These are phyloP conservation scores for Starmerella riodocensis DNA, from an alignment of 805 yeast species.

Conservation along the genomic window DNA sequence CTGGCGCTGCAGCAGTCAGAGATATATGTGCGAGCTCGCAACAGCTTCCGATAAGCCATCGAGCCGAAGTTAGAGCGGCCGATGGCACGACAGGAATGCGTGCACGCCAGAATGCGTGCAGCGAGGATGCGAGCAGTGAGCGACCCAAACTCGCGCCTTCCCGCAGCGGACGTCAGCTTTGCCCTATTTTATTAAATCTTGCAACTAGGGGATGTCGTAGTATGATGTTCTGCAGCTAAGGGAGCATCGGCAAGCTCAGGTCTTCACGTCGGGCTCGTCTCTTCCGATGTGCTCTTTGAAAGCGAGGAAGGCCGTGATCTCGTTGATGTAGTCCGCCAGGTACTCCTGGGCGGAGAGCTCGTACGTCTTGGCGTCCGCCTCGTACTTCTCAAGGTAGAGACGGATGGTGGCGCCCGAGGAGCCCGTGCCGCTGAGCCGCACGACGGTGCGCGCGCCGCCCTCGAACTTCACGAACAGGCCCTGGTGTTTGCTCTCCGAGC, in stretches of 20 bases:
- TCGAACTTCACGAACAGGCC: constrained; percentile 74
- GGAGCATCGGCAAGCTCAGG: constrained; percentile 34
- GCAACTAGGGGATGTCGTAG: too few species aligned
- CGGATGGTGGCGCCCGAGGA: constrained; percentile 96
- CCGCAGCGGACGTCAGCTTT: too few species aligned
- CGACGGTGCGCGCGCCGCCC: constrained; percentile 73
- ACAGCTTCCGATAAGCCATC: too few species aligned
- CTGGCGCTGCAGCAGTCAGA: too few species aligned
- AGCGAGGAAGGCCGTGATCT: constrained; percentile 54
- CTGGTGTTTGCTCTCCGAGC: constrained; percentile 74
- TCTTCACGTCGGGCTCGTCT: constrained; percentile 78
- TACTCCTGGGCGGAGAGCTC: constrained; percentile 48
- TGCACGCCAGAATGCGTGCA: too few species aligned
- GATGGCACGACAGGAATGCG: too few species aligned
- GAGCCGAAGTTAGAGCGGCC: too few species aligned
- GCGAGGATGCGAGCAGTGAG: too few species aligned
- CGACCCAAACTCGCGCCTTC: too few species aligned
- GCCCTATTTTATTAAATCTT: too few species aligned
- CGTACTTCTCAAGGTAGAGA: constrained; percentile 76
- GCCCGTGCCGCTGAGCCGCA: constrained; percentile 92
- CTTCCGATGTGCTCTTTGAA: constrained; percentile 65
- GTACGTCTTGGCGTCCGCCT: constrained; percentile 41
- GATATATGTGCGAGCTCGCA: too few species aligned
- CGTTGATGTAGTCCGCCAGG: constrained; percentile 46
- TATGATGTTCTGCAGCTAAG: too few species aligned